Evolutionary conservation across 495 filamentous ascomycete genomes (phyloP).

Genomic region (Lentithecium fluviatile): DNA sequence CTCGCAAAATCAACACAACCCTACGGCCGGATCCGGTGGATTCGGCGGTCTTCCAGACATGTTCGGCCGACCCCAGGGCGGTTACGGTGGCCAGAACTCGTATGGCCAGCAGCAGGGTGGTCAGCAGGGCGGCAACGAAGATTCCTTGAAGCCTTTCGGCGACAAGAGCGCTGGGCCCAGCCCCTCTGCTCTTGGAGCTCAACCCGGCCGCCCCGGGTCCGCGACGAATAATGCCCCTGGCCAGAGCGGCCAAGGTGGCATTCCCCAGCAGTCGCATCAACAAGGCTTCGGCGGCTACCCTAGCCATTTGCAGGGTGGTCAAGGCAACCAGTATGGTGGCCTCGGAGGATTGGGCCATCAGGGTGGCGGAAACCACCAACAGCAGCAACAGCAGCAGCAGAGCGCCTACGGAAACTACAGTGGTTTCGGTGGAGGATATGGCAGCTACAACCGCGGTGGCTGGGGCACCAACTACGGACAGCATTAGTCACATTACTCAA

Average conservation of each 20-base stretch:
- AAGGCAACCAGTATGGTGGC: conserved; percentile 62
- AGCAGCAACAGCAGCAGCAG: conserved; percentile 56
- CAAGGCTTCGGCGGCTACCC: conserved; percentile 74
- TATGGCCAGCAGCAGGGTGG: conserved; percentile 63
- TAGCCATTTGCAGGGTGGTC: conserved; percentile 61
- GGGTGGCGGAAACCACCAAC: conserved; percentile 62
- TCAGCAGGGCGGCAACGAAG: conserved; percentile 57
- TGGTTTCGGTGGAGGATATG: conserved; percentile 35
- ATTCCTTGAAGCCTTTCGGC: conserved; percentile 75
- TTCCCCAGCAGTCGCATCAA: conserved; percentile 73
- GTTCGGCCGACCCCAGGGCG: conserved; percentile 68
- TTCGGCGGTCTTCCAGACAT: conserved; percentile 76
- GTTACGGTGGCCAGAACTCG: conserved; percentile 66
- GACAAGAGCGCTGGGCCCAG: conserved; percentile 74
- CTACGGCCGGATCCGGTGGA: conserved; percentile 53
- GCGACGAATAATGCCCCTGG: conserved; percentile 65
- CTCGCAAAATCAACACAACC: conserved; percentile 61
- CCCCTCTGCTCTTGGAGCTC: conserved; percentile 66
- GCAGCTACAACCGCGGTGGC: conserved; percentile 48
- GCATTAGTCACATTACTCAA: conserved; percentile 22
- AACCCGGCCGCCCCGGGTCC: conserved; percentile 79
- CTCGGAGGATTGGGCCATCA: conserved; percentile 70
- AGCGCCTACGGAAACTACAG: conserved; percentile 53
- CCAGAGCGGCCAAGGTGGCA: conserved; percentile 57
- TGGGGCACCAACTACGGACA: conserved; percentile 54